phyloP scores from a whole-genome alignment of 2,329 filamentous ascomycete genomes.

The Fusarium poae region DNA sequence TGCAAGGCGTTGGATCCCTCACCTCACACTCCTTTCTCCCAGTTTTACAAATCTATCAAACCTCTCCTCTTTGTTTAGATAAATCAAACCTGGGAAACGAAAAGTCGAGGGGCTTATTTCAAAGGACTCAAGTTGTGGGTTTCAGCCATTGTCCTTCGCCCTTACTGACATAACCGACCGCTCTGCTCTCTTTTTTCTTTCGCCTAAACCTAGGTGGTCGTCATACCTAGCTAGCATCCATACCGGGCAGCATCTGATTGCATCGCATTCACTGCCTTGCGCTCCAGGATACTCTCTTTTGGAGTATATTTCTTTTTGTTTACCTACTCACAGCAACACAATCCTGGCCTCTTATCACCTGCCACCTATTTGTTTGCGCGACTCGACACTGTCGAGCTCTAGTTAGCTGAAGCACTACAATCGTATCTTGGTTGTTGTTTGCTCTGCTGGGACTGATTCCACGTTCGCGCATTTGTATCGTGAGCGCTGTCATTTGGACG shows the following conservation, averaged over 20 bases:
- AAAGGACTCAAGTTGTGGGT: conserved; percentile 39
- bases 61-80: conserved; percentile 37
- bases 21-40: conserved; percentile 34
- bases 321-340: conserved; percentile 8
- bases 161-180: conserved; percentile 46
- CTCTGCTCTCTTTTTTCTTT: conserved; percentile 39
- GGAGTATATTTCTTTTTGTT: conserved; percentile 33
- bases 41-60: conserved; percentile 27
- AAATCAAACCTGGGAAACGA: conserved; percentile 21
- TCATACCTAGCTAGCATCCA: conserved; percentile 26
- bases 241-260: conserved; percentile 30
- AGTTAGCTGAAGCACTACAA: conserved; percentile 23
- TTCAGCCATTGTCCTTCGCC: conserved; percentile 37
- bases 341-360: conserved; percentile 10
- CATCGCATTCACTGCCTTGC: conserved; percentile 32
- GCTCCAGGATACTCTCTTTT: conserved; percentile 28
- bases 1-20: conserved; percentile 34
- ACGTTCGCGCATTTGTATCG: conserved; percentile 32
- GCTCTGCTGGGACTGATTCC: conserved; percentile 16
- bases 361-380: conserved; percentile 13
- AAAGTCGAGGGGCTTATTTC: conserved; percentile 28
- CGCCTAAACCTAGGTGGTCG: conserved; percentile 28
- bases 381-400: conserved; percentile 39
- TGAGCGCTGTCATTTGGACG: conserved; percentile 19
- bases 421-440: conserved; percentile 5